These are phyloP conservation scores for Globisporangium perplexum DNA, from an alignment of 352 stramenopile species.

Conservation along the genomic window DNA sequence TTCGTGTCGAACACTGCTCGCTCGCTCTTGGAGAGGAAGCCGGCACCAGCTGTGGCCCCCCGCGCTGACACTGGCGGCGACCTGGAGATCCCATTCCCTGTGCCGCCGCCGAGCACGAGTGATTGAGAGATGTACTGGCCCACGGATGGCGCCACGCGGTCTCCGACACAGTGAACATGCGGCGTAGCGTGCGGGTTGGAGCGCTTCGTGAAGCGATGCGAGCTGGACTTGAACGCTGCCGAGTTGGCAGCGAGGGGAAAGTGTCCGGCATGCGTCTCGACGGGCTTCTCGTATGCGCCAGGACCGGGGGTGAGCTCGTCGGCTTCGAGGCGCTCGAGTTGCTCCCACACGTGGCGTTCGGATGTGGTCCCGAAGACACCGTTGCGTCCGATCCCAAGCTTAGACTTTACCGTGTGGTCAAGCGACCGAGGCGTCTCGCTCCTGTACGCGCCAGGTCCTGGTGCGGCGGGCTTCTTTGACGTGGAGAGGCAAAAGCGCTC, in stretches of 20 bases:
- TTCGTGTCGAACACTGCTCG: constrained; percentile 37
- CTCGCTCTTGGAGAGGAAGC: constrained; percentile 43
- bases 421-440: constrained; percentile 61
- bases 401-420: constrained; percentile 36
- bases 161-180: constrained; percentile 45
- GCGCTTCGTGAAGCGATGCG: constrained; percentile 38
- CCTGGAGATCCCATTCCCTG: background rate
- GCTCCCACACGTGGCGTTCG: constrained; percentile 64
- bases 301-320: constrained; percentile 49
- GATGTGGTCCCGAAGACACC: constrained; percentile 73
- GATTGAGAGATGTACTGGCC: constrained; percentile 35
- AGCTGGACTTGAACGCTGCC: constrained; percentile 55
- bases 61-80: constrained; percentile 11
- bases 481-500: constrained; percentile 56
- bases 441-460: constrained; percentile 50
- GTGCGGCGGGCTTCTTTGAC: constrained; percentile 24
- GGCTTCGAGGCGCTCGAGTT: constrained; percentile 36
- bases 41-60: constrained; percentile 9
- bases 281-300: constrained; percentile 37
- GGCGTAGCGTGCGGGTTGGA: constrained; percentile 35
- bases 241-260: constrained; percentile 31
- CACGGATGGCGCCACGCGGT: constrained; percentile 32
- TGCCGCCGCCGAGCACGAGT: background rate
- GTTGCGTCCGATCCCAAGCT: constrained; percentile 50
- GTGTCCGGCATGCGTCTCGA: constrained; percentile 26